Evolutionary conservation across 2,329 filamentous ascomycete genomes (phyloP).

Genomic region (Beauveria pseudobassiana): DNA sequence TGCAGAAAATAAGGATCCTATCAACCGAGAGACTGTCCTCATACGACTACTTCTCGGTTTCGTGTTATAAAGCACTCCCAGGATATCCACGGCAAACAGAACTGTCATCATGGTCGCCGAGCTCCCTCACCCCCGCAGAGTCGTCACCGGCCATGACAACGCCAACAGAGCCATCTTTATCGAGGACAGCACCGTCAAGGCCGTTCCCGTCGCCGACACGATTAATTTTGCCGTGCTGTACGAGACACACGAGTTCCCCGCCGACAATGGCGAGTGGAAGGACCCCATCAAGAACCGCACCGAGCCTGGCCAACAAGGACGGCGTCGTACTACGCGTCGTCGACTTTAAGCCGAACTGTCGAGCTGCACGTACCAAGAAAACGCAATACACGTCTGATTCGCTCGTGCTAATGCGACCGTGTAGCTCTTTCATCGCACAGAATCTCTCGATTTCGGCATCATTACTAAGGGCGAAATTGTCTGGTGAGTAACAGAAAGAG

Average conservation of each 20-base stretch:
- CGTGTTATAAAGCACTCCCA: background rate
- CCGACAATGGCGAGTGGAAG: conserved; percentile 16
- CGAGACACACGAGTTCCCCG: conserved; percentile 18
- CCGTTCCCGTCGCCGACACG: background rate
- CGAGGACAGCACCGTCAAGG: conserved; percentile 12
- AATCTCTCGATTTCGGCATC: conserved; percentile 19
- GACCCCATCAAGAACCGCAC: conserved; percentile 15
- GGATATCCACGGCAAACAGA: background rate
- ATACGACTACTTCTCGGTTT: too few relatives aligned
- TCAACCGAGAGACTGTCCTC: background rate
- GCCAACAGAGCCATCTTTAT: conserved; percentile 13
- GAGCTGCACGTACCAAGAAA: conserved; percentile 8
- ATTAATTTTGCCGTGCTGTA: conserved; percentile 17
- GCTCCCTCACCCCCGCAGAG: conserved; percentile 13
- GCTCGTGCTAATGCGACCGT: background rate
- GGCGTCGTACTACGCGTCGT: conserved; percentile 17
- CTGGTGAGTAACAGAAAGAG: conserved; percentile 8
- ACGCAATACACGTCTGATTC: too few relatives aligned
- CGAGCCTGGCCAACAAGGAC: conserved; percentile 14
- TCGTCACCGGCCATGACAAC: conserved; percentile 17
- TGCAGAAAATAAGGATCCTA: background rate
- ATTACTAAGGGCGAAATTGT: conserved; percentile 15
- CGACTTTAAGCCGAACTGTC: conserved; percentile 15
- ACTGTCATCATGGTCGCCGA: background rate
- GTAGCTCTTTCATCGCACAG: conserved; percentile 17